Base-by-base conservation (phyloP, 208 protist genomes). In the Crithidia fasciculata region DNA sequence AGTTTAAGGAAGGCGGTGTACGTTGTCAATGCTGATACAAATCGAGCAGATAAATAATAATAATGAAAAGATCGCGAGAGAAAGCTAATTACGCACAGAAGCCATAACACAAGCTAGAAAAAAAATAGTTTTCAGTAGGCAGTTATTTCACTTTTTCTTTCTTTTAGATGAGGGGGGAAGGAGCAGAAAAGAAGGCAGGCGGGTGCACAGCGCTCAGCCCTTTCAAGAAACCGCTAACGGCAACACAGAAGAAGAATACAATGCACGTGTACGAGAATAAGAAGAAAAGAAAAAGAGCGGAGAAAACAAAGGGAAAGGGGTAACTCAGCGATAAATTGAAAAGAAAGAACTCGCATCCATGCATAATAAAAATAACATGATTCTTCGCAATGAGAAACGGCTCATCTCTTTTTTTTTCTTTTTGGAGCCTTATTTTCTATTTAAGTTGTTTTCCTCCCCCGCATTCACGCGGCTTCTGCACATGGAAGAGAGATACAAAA, bases 221-320 rank as follows among this genome's bases (percentile, higher is more conserved):
- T n/a, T n/a, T n/a, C n/a, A n/a, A n/a, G n/a, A n/a, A n/a, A n/a
- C n/a, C n/a, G n/a, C n/a, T n/a, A n/a, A n/a, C n/a, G n/a, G n/a
- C 50, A 54, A 54, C 50, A 50, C 39, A 52, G 28, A 19, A 52
- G 6, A 52, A 45, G 4, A 66, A 5, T 53, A 8, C 39, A 41
- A 28, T 41, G 3, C 36, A n/a, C n/a, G n/a, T n/a, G 40, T 7
- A 41, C 10, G 18, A 36, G 18, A 54, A 36, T 36, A 56, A 47
- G 5, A 39, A 45, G n/a, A 45, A 36, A 59, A 63, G 47, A 44
- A 62, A 39, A 36, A 72, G 18, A 72, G 41, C 41, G 50, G 16
- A 58, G 39, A 10, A 55, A 69, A 13, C 5, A 56, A 41, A 47
- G 37, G 45, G 44, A 36, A 45, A 39, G 7, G 43, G n/a, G 40